Evolutionary conservation across 1,284 basidiomycete genomes (phyloP).

Genomic region (Apiotrichum brassicae): DNA sequence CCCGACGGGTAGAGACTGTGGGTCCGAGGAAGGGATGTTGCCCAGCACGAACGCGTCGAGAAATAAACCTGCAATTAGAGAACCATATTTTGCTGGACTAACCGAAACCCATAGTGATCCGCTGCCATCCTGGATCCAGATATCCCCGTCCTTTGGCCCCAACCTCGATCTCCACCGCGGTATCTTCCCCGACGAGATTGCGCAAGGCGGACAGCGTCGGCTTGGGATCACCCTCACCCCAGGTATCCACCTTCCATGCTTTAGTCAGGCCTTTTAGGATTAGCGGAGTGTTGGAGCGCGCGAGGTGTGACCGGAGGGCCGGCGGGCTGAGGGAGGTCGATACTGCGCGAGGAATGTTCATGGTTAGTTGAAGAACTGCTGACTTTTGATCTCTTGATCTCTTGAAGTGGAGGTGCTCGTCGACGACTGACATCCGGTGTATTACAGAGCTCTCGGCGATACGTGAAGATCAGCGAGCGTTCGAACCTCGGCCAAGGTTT

Average conservation of each 20-base stretch:
- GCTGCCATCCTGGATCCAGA: constrained; percentile 31
- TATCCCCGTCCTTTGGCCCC: constrained; percentile 35
- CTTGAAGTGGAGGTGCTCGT: too few species aligned
- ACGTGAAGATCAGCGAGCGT: too few species aligned
- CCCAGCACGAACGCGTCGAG: constrained; percentile 40
- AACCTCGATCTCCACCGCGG: constrained; percentile 37
- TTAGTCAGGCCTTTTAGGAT: background rate
- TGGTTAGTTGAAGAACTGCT: too few species aligned
- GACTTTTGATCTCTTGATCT: too few species aligned
- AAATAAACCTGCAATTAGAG: constrained; percentile 30
- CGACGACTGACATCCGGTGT: too few species aligned
- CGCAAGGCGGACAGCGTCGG: constrained; percentile 4
- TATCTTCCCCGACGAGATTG: constrained; percentile 22
- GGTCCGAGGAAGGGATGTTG: constrained; percentile 27
- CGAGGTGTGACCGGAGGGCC: constrained; percentile 25
- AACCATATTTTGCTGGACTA: background rate
- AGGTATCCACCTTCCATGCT: background rate
- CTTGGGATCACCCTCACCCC: background rate
- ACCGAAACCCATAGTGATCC: constrained; percentile 39
- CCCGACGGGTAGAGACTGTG: constrained; percentile 26
- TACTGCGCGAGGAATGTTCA: background rate
- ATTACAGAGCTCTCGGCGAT: too few species aligned
- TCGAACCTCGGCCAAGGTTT: too few species aligned
- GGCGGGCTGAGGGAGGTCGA: constrained; percentile 8
- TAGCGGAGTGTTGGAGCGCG: background rate